Conservation (phyloP, 257 asterid genomes). For the Solanum pinnatisectum region DNA sequence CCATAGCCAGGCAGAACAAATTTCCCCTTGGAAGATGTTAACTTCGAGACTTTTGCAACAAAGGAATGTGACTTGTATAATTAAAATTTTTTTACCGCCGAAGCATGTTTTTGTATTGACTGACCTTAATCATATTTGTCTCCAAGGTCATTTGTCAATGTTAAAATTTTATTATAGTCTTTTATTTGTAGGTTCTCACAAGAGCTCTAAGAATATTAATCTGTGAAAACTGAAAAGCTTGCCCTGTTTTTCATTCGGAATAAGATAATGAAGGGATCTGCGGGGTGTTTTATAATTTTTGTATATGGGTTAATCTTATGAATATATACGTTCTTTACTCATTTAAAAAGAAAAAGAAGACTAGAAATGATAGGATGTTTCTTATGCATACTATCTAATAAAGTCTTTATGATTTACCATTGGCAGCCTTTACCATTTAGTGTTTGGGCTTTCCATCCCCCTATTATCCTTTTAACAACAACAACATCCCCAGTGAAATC, state of each 20-base stretch:
- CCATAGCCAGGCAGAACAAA: not conserved
- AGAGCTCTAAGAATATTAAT: not conserved
- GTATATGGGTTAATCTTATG: not conserved
- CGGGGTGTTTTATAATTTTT: not conserved
- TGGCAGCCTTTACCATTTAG: not conserved
- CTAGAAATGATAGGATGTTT: not conserved
- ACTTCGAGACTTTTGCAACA: not conserved
- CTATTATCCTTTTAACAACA: not conserved
- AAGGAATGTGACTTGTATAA: not conserved
- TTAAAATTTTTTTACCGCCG: not conserved
- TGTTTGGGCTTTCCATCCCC: not conserved
- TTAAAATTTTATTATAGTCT: not conserved
- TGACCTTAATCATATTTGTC: not conserved
- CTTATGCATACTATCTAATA: not conserved
- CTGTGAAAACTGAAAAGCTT: not conserved
- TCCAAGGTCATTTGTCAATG: not conserved
- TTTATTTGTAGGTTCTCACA: not conserved
- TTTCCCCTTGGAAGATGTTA: not conserved
- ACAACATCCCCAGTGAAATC: not conserved
- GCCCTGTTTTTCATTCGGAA: not conserved
- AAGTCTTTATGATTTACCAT: not conserved
- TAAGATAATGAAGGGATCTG: not conserved
- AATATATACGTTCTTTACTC: not conserved
- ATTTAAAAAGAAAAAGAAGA: not conserved
- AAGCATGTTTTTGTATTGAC: not conserved